Percentiles rank a stretch among this genome's conserved stretches.
Evolutionary conservation across 2,329 filamentous ascomycete species (phyloP).

Genomic region (Aspergillus oerlinghausenensis): DNA sequence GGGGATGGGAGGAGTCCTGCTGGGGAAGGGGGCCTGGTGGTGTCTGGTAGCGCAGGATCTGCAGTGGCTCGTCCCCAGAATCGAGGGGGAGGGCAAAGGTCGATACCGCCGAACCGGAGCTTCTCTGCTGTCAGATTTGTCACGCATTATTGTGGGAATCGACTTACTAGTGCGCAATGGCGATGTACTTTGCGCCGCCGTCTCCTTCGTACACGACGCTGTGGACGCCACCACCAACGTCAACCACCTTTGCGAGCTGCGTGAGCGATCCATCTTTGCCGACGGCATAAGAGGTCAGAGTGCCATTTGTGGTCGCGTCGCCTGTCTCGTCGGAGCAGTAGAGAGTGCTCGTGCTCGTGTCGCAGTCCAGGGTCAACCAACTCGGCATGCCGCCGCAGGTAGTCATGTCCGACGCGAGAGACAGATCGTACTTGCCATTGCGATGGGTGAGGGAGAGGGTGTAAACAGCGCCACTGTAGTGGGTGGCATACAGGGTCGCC

Average conservation of each 20-base stretch:
- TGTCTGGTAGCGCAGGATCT: constrained; percentile 42
- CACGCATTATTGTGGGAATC: background rate
- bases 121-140: constrained; percentile 10
- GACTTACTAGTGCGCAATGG: constrained; percentile 37
- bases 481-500: constrained; percentile 33
- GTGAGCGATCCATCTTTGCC: constrained; percentile 16
- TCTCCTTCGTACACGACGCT: constrained; percentile 29
- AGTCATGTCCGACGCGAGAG: constrained; percentile 19
- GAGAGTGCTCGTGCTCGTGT: background rate
- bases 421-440: constrained; percentile 21
- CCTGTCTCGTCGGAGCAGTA: constrained; percentile 32
- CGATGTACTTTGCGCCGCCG: constrained; percentile 24
- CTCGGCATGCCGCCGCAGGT: constrained; percentile 34
- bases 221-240: constrained; percentile 29
- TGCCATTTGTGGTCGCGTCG: constrained; percentile 22
- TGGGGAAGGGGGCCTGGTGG: constrained; percentile 38
- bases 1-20: constrained; percentile 59
- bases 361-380: constrained; percentile 32
- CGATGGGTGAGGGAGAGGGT: constrained; percentile 25
- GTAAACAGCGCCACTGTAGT: constrained; percentile 35
- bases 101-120: constrained; percentile 28
- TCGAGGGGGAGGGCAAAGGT: constrained; percentile 28
- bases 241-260: constrained; percentile 16
- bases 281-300: constrained; percentile 23
- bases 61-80: constrained; percentile 16